A percentile compares a stretch with the other conserved stretches of the same genome.
These are phyloP conservation scores for Colletotrichum kahawae DNA, from an alignment of 2,329 filamentous ascomycete species.

Conservation along the genomic window DNA sequence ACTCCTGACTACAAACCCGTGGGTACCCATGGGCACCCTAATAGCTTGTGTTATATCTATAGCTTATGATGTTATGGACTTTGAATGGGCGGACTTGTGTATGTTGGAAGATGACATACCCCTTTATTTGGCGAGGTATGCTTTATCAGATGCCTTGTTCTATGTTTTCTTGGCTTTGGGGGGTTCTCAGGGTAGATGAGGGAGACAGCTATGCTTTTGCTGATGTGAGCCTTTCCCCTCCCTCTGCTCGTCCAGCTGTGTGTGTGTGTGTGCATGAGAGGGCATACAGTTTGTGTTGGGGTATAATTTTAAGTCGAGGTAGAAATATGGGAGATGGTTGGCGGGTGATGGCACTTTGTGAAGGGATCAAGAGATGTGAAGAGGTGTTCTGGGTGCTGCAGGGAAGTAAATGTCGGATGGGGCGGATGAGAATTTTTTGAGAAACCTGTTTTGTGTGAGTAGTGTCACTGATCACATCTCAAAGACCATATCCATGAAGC, in stretches of 20 bases:
- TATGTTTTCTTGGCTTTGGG: neutral
- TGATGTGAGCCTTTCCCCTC: too few relatives aligned
- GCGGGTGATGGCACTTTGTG: neutral
- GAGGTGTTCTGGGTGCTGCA: neutral
- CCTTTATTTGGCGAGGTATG: neutral
- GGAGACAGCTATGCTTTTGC: too few relatives aligned
- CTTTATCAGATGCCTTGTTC: fast-evolving
- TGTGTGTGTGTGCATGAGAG: too few relatives aligned
- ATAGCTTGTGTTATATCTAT: neutral
- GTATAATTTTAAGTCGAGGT: neutral
- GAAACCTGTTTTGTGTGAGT: too few relatives aligned
- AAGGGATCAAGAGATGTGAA: neutral
- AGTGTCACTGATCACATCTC: neutral
- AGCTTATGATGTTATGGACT: neutral
- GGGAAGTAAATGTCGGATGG: too few relatives aligned
- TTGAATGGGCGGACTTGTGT: neutral
- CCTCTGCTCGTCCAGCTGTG: too few relatives aligned
- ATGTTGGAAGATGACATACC: neutral
- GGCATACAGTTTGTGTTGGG: too few relatives aligned
- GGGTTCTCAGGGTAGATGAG: too few relatives aligned
- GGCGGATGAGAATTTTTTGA: too few relatives aligned
- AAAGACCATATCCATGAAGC: too few relatives aligned
- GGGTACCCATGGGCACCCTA: neutral
- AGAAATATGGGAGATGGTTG: neutral
- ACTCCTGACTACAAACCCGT: neutral